phyloP scores from a whole-genome alignment of 129 eudicot species.

The Escallonia rubra region DNA sequence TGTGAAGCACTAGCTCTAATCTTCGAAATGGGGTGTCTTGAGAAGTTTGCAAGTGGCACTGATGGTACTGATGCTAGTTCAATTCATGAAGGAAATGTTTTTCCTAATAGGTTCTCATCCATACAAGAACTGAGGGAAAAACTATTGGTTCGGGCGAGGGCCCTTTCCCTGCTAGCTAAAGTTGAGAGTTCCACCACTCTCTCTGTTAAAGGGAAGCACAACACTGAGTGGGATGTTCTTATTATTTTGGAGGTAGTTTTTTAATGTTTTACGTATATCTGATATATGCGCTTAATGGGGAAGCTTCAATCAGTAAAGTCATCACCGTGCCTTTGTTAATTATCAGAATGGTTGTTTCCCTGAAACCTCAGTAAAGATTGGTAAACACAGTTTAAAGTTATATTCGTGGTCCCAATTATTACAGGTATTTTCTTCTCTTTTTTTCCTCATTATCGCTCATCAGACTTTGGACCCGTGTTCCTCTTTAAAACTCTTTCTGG shows the following conservation, averaged over 20 bases:
- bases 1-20: conserved; percentile 60
- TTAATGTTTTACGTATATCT: not conserved
- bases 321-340: not conserved
- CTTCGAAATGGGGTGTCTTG: conserved; percentile 49
- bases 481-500: not conserved
- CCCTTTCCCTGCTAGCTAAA: not conserved
- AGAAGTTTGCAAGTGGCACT: conserved; percentile 35
- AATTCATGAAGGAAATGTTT: not conserved
- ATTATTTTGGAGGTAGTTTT: conserved; percentile 28
- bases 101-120: not conserved
- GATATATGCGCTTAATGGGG: not conserved
- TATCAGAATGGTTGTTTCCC: conserved; percentile 36
- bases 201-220: conserved; percentile 3
- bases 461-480: not conserved
- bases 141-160: conserved; percentile 6
- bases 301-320: not conserved
- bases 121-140: conserved; percentile 17
- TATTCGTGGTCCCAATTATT: conserved; percentile 29
- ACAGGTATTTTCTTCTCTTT: conserved; percentile 30
- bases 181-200: conserved; percentile 1
- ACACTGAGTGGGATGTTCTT: conserved; percentile 14
- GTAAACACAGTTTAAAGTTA: conserved; percentile 34
- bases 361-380: conserved; percentile 37
- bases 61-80: not conserved
- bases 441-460: not conserved